Base-by-base conservation (phyloP, 2,329 filamentous ascomycete genomes). In the Botryosphaeria dothidea region DNA sequence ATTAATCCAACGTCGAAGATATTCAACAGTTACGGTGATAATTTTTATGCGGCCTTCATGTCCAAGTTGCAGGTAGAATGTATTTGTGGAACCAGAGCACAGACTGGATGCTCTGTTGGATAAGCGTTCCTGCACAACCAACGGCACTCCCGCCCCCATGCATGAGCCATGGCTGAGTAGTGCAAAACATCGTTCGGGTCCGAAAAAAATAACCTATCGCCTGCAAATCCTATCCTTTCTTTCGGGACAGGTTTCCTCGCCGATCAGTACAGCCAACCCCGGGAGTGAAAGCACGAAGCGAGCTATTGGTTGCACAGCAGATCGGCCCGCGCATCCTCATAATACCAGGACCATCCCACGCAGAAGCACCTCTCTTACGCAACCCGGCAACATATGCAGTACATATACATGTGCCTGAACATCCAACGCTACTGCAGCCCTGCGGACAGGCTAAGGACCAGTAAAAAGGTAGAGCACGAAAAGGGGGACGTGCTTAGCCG, bases 291-390 rank as follows among this genome's bases (percentile, higher is more conserved):
- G 15, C 23, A 27, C 21, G 21, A 41, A 46, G 34, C 27, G 56
- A 46, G 27, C 41, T 60, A 60, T 60, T 60, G 56, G 56, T 23
- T 46, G 41, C 41, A 19, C 56, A 45, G 41, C 36, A 45, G 54
- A 58, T 31, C 36, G 38, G 38, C 36, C 38, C 54, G 54, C 54
- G n/a, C 54, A 58, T 58, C 54, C 54, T 58, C 54, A 58, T 58
- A 23, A 9, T 27, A 15, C 8, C 23, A 21, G n/a, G 54, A 6
- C 36, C 23, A 21, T 36, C 17, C 17, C 23, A 25, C 38, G 34
- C 36, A 23, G 36, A 52, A 17, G 54, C 38, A 23, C 36, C 17
- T 43, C 15, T 23, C 21, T 15, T 58, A 45, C 36, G 15, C 11
- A n/a, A 45, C 41, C 7, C 23, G 54, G 54, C 36, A 58, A 58